Conservation (phyloP, 2,329 filamentous ascomycete species). For the Aspergillus tanneri region DNA sequence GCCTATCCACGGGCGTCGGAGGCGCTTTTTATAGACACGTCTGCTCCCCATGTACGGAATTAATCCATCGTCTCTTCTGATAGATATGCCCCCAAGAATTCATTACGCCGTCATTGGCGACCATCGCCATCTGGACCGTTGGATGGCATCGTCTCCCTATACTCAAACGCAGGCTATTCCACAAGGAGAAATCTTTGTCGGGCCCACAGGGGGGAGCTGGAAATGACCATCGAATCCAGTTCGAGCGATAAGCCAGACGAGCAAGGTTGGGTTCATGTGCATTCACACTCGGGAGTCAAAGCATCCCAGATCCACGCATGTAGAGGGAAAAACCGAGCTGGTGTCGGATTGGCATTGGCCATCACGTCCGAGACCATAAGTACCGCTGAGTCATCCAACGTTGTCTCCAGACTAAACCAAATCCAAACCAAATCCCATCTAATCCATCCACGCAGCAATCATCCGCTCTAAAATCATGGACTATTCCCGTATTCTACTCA, state of each 20-base stretch:
- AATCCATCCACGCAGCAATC: too few relatives aligned
- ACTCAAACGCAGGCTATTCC: not conserved
- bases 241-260: not conserved
- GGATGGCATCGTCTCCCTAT: not conserved
- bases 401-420: not conserved
- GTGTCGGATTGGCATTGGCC: too few relatives aligned
- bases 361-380: too few relatives aligned
- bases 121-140: not conserved
- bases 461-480: too few relatives aligned
- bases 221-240: not conserved
- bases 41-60: too few relatives aligned
- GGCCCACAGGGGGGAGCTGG: not conserved
- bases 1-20: too few relatives aligned
- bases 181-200: not conserved
- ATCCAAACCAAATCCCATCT: too few relatives aligned
- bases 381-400: not conserved
- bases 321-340: not conserved
- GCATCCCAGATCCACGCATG: not conserved
- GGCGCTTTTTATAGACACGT: too few relatives aligned
- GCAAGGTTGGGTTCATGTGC: not conserved
- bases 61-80: not conserved
- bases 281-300: not conserved
- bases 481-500: not conserved
- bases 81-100: too few relatives aligned
- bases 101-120: not conserved